Percentiles rank a stretch among this genome's conserved stretches.
Evolutionary conservation across 2,329 filamentous ascomycete genomes (phyloP).

Genomic region (Penicillium sp.): DNA sequence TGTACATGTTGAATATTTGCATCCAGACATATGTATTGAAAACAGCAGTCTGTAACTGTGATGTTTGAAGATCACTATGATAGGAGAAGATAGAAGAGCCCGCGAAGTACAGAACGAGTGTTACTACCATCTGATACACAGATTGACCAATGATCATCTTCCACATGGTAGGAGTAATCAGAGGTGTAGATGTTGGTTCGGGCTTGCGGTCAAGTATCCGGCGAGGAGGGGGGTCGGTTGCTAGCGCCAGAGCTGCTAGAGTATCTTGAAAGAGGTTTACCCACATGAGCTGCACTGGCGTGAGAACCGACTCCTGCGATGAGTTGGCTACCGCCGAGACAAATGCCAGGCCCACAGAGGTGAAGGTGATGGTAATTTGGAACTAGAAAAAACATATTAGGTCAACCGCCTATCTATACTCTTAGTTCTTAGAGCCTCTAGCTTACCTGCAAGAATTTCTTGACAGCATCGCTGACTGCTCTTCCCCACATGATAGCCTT

Average conservation of each 20-base stretch:
- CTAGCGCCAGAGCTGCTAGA: constrained; percentile 54
- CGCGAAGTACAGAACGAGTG: constrained; percentile 46
- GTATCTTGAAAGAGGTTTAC: constrained; percentile 61
- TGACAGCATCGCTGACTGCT: constrained; percentile 51
- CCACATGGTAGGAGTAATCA: constrained; percentile 39
- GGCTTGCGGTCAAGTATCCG: constrained; percentile 47
- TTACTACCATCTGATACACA: constrained; percentile 32
- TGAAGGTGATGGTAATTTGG: constrained; percentile 57
- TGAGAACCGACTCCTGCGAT: constrained; percentile 51
- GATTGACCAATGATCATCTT: constrained; percentile 37
- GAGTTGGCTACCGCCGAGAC: constrained; percentile 50
- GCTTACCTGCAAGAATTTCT: constrained; percentile 48
- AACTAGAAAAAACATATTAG: constrained; percentile 26
- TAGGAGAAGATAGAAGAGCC: constrained; percentile 50
- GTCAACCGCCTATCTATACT: background rate
- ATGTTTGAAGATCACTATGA: constrained; percentile 31
- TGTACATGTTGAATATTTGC: constrained; percentile 64
- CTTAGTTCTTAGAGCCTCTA: constrained; percentile 33
- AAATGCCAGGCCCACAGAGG: constrained; percentile 55
- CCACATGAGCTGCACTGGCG: constrained; percentile 57
- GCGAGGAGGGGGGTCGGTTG: constrained; percentile 52
- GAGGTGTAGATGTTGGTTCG: constrained; percentile 33
- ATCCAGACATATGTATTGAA: constrained; percentile 67
- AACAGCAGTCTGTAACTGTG: constrained; percentile 51
- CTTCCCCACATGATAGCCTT: constrained; percentile 54